Conservation (phyloP, 805 yeast species). For the Zygosaccharomyces pseudorouxii region DNA sequence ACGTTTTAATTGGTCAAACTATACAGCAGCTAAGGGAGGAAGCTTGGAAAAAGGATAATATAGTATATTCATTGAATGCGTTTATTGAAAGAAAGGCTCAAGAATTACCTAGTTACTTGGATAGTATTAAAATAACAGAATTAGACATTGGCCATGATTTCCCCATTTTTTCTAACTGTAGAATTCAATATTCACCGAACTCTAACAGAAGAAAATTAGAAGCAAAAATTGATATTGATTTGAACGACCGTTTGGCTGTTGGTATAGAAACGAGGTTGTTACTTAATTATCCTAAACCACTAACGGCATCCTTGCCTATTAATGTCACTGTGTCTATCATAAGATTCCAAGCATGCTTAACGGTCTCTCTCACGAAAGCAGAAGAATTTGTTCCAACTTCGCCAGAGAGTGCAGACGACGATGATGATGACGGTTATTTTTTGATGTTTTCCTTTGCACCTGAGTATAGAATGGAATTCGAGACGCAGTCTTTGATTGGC, state of each 20-base stretch:
- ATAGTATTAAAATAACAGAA: constrained; percentile 72
- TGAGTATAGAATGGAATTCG: constrained; percentile 84
- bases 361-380: constrained; percentile 57
- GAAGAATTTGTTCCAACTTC: constrained; percentile 29
- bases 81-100: constrained; percentile 49
- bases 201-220: constrained; percentile 51
- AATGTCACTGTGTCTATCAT: constrained; percentile 81
- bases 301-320: constrained; percentile 84
- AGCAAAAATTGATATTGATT: constrained; percentile 87
- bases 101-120: constrained; percentile 75
- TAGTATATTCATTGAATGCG: constrained; percentile 70
- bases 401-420: constrained; percentile 15
- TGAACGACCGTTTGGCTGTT: constrained; percentile 78
- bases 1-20: constrained; percentile 87
- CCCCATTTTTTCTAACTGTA: constrained; percentile 91
- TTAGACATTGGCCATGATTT: constrained; percentile 90
- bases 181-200: constrained; percentile 60
- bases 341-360: constrained; percentile 83
- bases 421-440: constrained; percentile 51
- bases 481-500: constrained; percentile 84
- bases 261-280: constrained; percentile 79
- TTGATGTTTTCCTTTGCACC: constrained; percentile 88
- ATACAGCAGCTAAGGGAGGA: constrained; percentile 85
- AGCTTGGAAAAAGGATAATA: constrained; percentile 78
- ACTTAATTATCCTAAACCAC: constrained; percentile 75